Evolutionary conservation across 2,329 filamentous ascomycete species (phyloP).

Genomic region (Ceratocystis ficicola): DNA sequence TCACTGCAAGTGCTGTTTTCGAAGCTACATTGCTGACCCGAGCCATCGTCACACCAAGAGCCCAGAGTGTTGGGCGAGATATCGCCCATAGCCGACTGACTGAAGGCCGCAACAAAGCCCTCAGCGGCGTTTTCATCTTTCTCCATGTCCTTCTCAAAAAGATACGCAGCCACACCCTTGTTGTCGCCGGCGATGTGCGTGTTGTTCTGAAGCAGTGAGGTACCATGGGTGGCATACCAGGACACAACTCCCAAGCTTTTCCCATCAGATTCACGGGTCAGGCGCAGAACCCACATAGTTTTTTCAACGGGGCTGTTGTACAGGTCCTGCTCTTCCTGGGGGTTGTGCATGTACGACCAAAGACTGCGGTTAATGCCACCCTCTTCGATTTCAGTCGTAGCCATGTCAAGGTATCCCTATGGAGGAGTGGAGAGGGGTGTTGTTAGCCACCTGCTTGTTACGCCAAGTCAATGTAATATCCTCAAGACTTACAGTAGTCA

Average conservation of each 20-base stretch:
- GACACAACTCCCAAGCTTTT: slow-evolving; percentile 72
- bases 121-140: slow-evolving; percentile 42
- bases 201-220: slow-evolving; percentile 82
- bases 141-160: slow-evolving; percentile 62
- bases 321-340: slow-evolving; percentile 55
- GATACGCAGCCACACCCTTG: slow-evolving; percentile 79
- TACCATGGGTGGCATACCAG: slow-evolving; percentile 89
- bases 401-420: slow-evolving; percentile 56
- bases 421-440: slow-evolving; percentile 20
- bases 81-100: slow-evolving; percentile 81
- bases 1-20: slow-evolving; percentile 67
- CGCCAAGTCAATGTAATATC: background rate
- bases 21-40: slow-evolving; percentile 54
- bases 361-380: slow-evolving; percentile 83
- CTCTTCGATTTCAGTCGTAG: slow-evolving; percentile 55
- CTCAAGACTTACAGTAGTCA: slow-evolving; percentile 37
- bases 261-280: slow-evolving; percentile 59
- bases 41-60: slow-evolving; percentile 75
- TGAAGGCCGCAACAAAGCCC: slow-evolving; percentile 78
- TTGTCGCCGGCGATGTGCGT: slow-evolving; percentile 89
- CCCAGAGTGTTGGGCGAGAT: slow-evolving; percentile 75
- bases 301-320: slow-evolving; percentile 48
- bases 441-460: background rate
- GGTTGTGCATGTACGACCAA: slow-evolving; percentile 79
- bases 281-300: slow-evolving; percentile 63